Base-by-base conservation (phyloP, 371 early-diverging fungal species). In the Vairimorpha ceranae region DNA sequence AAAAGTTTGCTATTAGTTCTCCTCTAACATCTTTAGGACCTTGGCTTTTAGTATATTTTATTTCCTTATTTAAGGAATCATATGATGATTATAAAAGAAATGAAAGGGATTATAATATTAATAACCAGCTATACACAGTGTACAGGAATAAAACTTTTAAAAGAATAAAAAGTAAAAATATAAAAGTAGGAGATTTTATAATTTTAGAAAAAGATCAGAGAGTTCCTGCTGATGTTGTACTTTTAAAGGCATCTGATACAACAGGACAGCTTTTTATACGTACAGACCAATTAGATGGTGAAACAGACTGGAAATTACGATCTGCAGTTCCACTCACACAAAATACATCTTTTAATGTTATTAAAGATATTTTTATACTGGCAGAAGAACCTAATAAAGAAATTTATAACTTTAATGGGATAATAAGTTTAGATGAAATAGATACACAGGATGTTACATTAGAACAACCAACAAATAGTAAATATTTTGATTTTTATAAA, bases 261-360 rank as follows among this genome's bases (percentile, higher is more conserved):
- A 61, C 56, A 14, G 95, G 95, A 0, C 88, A 94, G 17, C 90
- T 93, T 70, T 98, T 97, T 85, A 91, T 98, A 78, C 86, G 96
- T 58, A 98, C 99, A 2, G 97, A 98, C 85, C 97, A 98, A 79
- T 85, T 98, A 51, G 97, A 97, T 82, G 97, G 97, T 71, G 97
- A 97, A 80, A 97, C 97, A 0, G 97, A 98, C 78, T 98, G 97
- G 96, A 97, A 98, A 84, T 83, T 95, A 69, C 86, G 87, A 78
- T 41, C 38, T 19, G 10, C 70, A 32, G 61, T 75, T 43, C 19
- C 32, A 36, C 32, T 59, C 3, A 76, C 65, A 15, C 75, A 79
- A 15, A 38, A 45, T 15, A 41, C 32, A 23, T 1, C 36, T 23
- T 36, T 67, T 61, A 48, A 64, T 33, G 33, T 60, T 38, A 12